Evolutionary conservation across 495 filamentous ascomycete genomes (phyloP), one percentile per base, ranked within the genome.

Genomic region (Xylona heveae): DNA sequence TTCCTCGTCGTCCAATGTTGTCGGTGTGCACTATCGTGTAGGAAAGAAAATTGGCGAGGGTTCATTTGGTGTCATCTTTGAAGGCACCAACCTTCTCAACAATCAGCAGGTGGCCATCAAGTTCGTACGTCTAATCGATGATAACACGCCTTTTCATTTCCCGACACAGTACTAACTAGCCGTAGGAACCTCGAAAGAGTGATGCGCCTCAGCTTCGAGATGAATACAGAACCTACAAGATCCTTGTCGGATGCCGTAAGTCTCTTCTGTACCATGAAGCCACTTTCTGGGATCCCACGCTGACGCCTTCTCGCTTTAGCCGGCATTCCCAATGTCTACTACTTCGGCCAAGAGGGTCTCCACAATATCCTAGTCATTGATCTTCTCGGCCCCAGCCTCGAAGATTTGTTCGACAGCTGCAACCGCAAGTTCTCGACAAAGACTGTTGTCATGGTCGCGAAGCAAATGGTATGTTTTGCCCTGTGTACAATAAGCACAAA

Each of bases 311-410:
- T 56, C 23, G 17, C 5, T 6, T 7, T 37, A 97, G 88, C 88
- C 36, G 88, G 88, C 43, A 95, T 99, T 42, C 88, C 88, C 45
- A 95, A 99, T 72, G 88, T 99, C 47, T 99, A 99, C 58, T 99
- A 99, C 57, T 99, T 95, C 43, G 88, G 88, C 38, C 88, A 99
- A 54, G 88, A 99, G 58, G 88, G 88, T 42, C 68, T 99, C 15
- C 88, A 99, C 59, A 99, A 99, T 57, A 99, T 99, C 42, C 71
- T 99, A 2, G 88, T 99, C 33, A 99, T 99, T 44, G 88, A 99
- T 53, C 68, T 99, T 14, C 75, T 99, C 9, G 88, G 88, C 15
- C 85, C 90, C 19, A 92, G 82, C 43, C 63, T 99, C 19, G 88
- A 99, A 52, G 88, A 99, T 50, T 69, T 99, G 0, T 99, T 99